Base-by-base conservation (phyloP, 345 rosid species). In the Capsella bursapastoris region DNA sequence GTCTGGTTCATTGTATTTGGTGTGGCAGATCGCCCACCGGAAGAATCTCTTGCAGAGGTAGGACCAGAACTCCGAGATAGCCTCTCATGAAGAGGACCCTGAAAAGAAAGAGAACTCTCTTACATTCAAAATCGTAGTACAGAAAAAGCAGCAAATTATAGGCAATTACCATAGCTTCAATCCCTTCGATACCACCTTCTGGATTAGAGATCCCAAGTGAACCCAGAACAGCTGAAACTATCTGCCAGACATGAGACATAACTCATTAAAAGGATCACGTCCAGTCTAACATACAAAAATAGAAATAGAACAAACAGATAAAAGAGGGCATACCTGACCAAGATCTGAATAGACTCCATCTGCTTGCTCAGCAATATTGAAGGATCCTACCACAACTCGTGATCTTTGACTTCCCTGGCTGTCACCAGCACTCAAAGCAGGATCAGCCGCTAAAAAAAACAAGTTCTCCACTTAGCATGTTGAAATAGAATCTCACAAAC, bases 361-460 rank as follows among this genome's bases (percentile, higher is more conserved):
- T 35, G 79, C 84, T 78, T 81, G 88, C 66, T 85, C 87, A 45
- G 90, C 81, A 71, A 85, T 67, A 70, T 84, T 80, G 64, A 87
- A 83, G 35, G 87, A 80, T 73, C 86, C 91, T 18, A 87, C 84
- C 6, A 85, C 77, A 50, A 86, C 82, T 47, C 86, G 79, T 50
- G 90, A 84, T n/a, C 77, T 66, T 40, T 32, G 79, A 70, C 72
- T 37, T 28, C 79, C 70, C 64, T 78, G 82, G 55, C 61, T 66
- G 45, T 66, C 78, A 76, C 80, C 74, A 64, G 82, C 72, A 78
- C 81, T 76, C 67, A 74, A 71, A 79, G 83, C 80, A 49, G 79
- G 84, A 76, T 76, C 82, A 53, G 68, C 74, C 29, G 73, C 89
- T 78, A 79, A 66, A 74, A 74, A 63, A 58, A 49, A 35, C 41